Evolutionary conservation across 345 rosid genomes (phyloP).

Genomic region (Toxicodendron radicans): DNA sequence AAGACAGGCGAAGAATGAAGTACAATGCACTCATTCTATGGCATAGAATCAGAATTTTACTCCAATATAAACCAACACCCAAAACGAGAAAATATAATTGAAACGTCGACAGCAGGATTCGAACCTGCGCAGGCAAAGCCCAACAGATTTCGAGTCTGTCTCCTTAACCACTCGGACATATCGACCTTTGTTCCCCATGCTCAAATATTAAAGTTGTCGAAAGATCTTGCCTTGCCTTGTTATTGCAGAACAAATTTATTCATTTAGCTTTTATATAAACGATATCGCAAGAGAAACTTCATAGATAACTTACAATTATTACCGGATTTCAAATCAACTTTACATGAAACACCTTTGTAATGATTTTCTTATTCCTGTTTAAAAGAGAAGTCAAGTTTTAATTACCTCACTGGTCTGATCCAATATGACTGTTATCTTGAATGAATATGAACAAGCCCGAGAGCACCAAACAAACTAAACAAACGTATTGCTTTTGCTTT

Average conservation of each 20-base stretch:
- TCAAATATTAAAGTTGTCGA: too few species aligned
- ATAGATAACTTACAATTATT: too few species aligned
- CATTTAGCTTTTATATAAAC: too few species aligned
- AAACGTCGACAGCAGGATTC: conserved; percentile 98
- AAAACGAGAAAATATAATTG: not conserved
- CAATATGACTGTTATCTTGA: not conserved
- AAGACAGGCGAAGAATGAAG: conserved; percentile 34
- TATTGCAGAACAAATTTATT: too few species aligned
- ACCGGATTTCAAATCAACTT: too few species aligned
- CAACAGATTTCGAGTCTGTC: conserved; percentile 99
- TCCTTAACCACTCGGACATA: conserved; percentile 99
- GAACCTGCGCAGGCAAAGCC: conserved; percentile 99
- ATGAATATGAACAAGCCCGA: not conserved
- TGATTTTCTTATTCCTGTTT: too few species aligned
- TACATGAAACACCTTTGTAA: too few species aligned
- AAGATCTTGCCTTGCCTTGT: too few species aligned
- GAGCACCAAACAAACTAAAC: not conserved
- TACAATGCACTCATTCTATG: conserved; percentile 35
- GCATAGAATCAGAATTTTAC: not conserved
- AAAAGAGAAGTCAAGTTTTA: too few species aligned
- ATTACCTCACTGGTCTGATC: not conserved
- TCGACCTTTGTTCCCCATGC: conserved; percentile 21
- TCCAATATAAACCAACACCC: too few species aligned
- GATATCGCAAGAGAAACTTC: too few species aligned
- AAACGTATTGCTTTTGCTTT: conserved; percentile 12